These are phyloP conservation scores for Beverwykella pulmonaria DNA, from an alignment of 495 filamentous ascomycete genomes.

Conservation along the genomic window DNA sequence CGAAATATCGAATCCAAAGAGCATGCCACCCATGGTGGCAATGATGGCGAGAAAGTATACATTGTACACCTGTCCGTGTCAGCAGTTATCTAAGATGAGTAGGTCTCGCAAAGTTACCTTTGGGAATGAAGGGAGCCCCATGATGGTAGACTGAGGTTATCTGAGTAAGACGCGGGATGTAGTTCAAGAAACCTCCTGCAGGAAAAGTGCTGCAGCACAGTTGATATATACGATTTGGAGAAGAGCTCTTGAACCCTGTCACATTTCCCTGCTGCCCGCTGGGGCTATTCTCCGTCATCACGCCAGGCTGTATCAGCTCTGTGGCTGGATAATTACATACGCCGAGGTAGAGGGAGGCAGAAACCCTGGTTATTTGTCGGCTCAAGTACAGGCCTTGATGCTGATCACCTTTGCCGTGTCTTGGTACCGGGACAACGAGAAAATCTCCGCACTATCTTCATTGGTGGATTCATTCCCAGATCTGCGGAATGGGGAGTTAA, in stretches of 20 bases:
- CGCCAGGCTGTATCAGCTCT: background rate
- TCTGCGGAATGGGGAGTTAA: background rate
- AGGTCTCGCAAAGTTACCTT: no score
- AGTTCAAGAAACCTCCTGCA: background rate
- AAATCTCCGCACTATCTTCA: background rate
- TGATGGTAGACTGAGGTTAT: conserved; percentile 8
- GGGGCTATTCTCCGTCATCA: background rate
- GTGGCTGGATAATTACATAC: background rate
- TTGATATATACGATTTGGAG: background rate
- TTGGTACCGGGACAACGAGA: conserved; percentile 1
- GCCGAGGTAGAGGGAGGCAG: background rate
- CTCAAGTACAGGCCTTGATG: background rate
- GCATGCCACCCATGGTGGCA: conserved; percentile 50
- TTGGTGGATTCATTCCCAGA: conserved; percentile 2
- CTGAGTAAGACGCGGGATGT: background rate
- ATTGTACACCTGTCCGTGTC: no score
- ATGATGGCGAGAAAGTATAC: conserved; percentile 65
- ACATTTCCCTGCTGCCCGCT: conserved; percentile 2
- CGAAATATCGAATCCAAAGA: conserved; percentile 68
- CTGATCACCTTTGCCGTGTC: background rate
- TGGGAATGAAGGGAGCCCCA: conserved; percentile 46
- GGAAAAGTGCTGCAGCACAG: background rate
- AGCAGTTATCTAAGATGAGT: no score
- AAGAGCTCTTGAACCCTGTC: background rate
- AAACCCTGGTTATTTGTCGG: background rate